Percentiles rank a stretch among this genome's conserved stretches.
These are phyloP conservation scores for Colletotrichum liaoningense DNA, from an alignment of 2,329 filamentous ascomycete genomes.

Conservation along the genomic window DNA sequence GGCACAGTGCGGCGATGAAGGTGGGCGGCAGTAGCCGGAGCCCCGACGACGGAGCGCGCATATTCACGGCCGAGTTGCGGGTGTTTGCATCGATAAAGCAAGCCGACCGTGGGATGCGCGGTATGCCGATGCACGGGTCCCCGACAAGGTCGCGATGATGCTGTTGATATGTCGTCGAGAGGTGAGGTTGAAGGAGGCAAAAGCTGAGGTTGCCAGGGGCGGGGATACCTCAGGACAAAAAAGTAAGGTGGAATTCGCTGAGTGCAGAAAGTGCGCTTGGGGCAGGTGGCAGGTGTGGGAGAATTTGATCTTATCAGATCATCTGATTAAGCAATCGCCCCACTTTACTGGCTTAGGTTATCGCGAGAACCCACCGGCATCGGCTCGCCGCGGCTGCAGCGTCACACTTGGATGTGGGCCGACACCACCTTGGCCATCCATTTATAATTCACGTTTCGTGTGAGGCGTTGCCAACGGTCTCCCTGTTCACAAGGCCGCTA, in stretches of 20 bases:
- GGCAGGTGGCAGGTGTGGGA: neutral
- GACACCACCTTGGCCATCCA: too few relatives aligned
- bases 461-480: too few relatives aligned
- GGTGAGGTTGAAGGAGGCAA: neutral
- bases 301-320: constrained; percentile 37
- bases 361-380: constrained; percentile 31
- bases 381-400: constrained; percentile 13
- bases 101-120: neutral
- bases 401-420: neutral
- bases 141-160: neutral
- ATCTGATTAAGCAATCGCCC: constrained; percentile 30
- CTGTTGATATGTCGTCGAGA: neutral
- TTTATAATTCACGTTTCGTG: too few relatives aligned
- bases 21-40: neutral
- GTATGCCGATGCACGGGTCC: neutral
- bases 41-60: constrained; percentile 15
- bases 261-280: neutral
- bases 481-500: too few relatives aligned
- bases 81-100: constrained; percentile 13
- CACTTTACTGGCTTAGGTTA: constrained; percentile 14
- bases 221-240: neutral
- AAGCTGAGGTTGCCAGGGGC: neutral
- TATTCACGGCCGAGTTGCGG: constrained; percentile 15
- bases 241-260: constrained; percentile 1
- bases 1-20: constrained; percentile 10